A percentile compares a stretch with the other conserved stretches of the same genome.
Evolutionary conservation across 257 asterid genomes (phyloP).

Genomic region (Jacaranda mimosifolia): DNA sequence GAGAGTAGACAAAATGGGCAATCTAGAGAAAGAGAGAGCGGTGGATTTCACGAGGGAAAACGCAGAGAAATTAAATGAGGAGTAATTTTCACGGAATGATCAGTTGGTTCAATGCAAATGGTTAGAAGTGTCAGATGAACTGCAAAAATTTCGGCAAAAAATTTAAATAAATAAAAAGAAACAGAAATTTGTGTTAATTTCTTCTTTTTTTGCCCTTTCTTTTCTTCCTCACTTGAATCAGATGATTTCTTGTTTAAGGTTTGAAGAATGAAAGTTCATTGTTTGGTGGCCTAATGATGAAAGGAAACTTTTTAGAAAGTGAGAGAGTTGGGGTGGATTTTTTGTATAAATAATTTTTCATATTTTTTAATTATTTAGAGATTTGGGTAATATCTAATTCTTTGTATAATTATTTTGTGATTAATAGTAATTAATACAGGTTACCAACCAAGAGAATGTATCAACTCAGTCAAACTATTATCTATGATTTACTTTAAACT

Average conservation of each 20-base stretch:
- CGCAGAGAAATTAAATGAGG: conserved; percentile 41
- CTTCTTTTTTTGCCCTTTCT: background rate
- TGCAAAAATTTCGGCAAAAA: conserved; percentile 24
- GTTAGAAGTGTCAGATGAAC: conserved; percentile 26
- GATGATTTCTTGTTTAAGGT: conserved; percentile 18
- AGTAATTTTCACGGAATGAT: conserved; percentile 48
- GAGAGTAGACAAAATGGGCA: conserved; percentile 29
- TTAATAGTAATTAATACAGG: background rate
- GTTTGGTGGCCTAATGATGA: conserved; percentile 38
- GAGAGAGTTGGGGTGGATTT: background rate
- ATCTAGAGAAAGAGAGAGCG: conserved; percentile 46
- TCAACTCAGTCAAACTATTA: background rate
- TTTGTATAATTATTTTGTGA: background rate
- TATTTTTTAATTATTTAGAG: background rate
- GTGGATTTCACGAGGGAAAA: conserved; percentile 56
- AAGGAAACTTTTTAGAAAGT: conserved; percentile 6
- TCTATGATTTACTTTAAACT: background rate
- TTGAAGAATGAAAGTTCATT: conserved; percentile 9
- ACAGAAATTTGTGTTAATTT: background rate
- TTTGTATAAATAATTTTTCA: background rate
- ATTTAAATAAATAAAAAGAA: background rate
- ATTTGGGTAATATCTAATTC: background rate
- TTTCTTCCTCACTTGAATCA: conserved; percentile 14
- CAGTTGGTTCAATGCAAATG: conserved; percentile 27
- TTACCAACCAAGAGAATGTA: conserved; percentile 20